Conservation (phyloP, 2,329 filamentous ascomycete species). For the Verticillium nonalfalfae region DNA sequence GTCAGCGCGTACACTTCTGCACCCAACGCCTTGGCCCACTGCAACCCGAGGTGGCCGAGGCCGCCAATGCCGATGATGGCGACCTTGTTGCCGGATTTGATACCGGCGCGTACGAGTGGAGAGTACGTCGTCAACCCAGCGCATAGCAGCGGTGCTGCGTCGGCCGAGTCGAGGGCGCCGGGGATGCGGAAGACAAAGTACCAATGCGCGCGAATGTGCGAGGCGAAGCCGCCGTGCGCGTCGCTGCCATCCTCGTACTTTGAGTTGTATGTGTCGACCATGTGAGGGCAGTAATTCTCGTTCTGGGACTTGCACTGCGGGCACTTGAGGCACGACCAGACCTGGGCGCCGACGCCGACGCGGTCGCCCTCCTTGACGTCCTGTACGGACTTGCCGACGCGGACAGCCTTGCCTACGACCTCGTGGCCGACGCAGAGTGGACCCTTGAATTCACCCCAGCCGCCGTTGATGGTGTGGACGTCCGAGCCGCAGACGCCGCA, state of each 20-base stretch:
- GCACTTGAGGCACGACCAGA: constrained; percentile 48
- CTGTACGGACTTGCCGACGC: constrained; percentile 36
- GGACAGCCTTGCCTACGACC: constrained; percentile 48
- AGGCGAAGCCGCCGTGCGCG: constrained; percentile 59
- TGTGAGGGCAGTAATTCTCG: constrained; percentile 42
- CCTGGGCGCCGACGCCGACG: constrained; percentile 58
- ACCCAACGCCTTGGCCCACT: constrained; percentile 65
- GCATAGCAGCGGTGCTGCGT: constrained; percentile 66
- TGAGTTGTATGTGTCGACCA: constrained; percentile 49
- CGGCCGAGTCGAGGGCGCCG: constrained; percentile 39
- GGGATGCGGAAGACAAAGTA: constrained; percentile 57
- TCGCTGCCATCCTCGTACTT: constrained; percentile 50
- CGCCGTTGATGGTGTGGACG: constrained; percentile 51
- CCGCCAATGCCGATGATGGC: constrained; percentile 69
- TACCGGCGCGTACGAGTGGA: constrained; percentile 59
- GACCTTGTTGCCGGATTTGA: constrained; percentile 64
- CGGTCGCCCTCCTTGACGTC: constrained; percentile 55
- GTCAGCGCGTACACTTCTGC: constrained; percentile 61
- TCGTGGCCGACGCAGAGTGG: constrained; percentile 54
- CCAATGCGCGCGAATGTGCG: constrained; percentile 41
- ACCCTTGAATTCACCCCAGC: constrained; percentile 42
- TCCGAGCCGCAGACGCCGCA: constrained; percentile 61
- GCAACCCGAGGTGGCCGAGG: constrained; percentile 65
- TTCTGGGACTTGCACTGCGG: constrained; percentile 38
- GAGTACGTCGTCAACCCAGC: constrained; percentile 70